Base-by-base conservation (phyloP, 108 stramenopile species). In the Nitzschia inconspicua region DNA sequence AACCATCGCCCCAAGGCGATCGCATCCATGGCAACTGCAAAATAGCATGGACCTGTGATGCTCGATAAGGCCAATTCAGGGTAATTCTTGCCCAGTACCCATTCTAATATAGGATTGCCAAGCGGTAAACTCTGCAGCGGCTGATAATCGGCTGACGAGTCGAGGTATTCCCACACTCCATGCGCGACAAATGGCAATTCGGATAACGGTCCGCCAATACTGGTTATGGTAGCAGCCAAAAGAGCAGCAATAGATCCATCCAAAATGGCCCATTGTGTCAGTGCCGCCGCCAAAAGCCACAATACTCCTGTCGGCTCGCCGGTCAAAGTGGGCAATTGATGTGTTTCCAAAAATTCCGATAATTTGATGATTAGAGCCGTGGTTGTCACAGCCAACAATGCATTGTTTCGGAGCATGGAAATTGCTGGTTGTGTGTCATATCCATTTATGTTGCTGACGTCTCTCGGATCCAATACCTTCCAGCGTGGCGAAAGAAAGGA, bases 31-130 rank as follows among this genome's bases (percentile, higher is more conserved):
- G 89, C 82, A 40, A 91, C 89, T 2, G 86, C 89, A 61, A 88
- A 87, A 47, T 91, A 91, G 63, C 86, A 91, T 4, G 89, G 89
- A 2, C 86, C 86, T 7, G 86, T 91, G 35, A 91, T 91, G 63
- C 80, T 82, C 18, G 86, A 85, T 25, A 91, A 46, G 0, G 82
- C 84, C 50, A 91, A 61, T 7, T 70, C 49, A 39, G 25, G 11
- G 47, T 83, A 85, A 25, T 67, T 44, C 6, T 70, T 62, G 22
- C 83, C 84, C 57, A 84, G 53, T 10, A 82, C 4, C 8, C 46
- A 19, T 14, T 29, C 28, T 32, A 60, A 53, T 31, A 65, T 35
- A 27, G 71, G 65, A 22, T 40, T 35, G 14, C 43, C 9, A 16
- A 11, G n/a, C 11, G 18, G 20, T 23, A 47, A 0, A 30, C 64